These are phyloP conservation scores for Colletotrichum ledebouriae DNA, from an alignment of 2,329 filamentous ascomycete genomes.

Conservation along the genomic window DNA sequence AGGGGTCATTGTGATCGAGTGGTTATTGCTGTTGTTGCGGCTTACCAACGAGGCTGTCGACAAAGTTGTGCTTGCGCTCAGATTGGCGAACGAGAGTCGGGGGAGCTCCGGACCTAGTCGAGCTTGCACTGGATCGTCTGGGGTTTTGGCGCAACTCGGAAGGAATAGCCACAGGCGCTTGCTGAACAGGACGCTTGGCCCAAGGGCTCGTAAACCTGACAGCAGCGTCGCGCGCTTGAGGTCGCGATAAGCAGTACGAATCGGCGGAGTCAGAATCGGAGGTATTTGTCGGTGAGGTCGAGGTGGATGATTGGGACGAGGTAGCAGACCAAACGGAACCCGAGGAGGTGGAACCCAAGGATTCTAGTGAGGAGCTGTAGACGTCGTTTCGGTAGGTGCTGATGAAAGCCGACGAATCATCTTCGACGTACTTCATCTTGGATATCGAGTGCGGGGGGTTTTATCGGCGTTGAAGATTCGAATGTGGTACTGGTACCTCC, in stretches of 20 bases:
- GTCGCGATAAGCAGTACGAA: slow-evolving; percentile 56
- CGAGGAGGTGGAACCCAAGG: slow-evolving; percentile 81
- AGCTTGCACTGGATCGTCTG: slow-evolving; percentile 67
- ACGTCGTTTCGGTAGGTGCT: slow-evolving; percentile 65
- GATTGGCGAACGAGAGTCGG: slow-evolving; percentile 86
- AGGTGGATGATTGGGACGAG: slow-evolving; percentile 78
- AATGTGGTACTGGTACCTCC: slow-evolving; percentile 46
- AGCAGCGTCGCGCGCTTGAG: slow-evolving; percentile 49
- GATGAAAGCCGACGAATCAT: slow-evolving; percentile 66
- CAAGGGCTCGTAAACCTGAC: slow-evolving; percentile 49
- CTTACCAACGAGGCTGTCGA: slow-evolving; percentile 98
- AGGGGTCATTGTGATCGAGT: slow-evolving; percentile 38
- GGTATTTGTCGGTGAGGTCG: slow-evolving; percentile 74
- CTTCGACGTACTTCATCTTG: slow-evolving; percentile 72
- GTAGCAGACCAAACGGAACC: slow-evolving; percentile 83
- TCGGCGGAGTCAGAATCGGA: slow-evolving; percentile 67
- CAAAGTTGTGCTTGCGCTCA: slow-evolving; percentile 94
- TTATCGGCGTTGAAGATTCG: slow-evolving; percentile 41
- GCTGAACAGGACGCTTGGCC: slow-evolving; percentile 47
- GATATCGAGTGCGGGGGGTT: slow-evolving; percentile 31
- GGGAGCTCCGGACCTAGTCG: slow-evolving; percentile 66
- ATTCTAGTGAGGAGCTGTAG: slow-evolving; percentile 79
- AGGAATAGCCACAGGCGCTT: slow-evolving; percentile 59
- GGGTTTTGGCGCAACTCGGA: slow-evolving; percentile 75
- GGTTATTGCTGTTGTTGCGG: slow-evolving; percentile 50